Percentiles rank a stretch among this genome's conserved stretches.
These are phyloP conservation scores for Rutidosis leptorrhynchoides DNA, from an alignment of 129 eudicot genomes.

Conservation along the genomic window DNA sequence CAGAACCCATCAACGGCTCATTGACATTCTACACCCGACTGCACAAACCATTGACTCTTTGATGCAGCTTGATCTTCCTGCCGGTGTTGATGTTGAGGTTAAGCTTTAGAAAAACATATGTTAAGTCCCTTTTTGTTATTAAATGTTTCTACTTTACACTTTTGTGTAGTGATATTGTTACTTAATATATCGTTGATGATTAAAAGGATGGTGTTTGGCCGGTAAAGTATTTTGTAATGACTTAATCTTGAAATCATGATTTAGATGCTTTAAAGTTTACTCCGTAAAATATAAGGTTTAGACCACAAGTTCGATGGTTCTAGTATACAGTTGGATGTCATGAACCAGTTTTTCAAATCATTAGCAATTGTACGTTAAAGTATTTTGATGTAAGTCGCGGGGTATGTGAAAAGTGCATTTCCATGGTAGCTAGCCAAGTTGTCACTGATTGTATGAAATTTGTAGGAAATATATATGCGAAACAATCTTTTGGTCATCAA, in stretches of 20 bases:
- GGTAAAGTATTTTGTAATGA: slow-evolving; percentile 25
- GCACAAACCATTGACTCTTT: slow-evolving; percentile 83
- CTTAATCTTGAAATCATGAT: slow-evolving; percentile 7
- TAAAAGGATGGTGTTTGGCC: slow-evolving; percentile 9
- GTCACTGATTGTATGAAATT: no score
- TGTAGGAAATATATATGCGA: no score
- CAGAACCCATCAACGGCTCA: no score
- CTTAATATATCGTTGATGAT: slow-evolving; percentile 17
- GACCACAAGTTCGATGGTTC: background rate
- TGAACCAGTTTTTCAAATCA: no score
- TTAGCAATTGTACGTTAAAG: no score
- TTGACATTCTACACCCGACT: slow-evolving; percentile 86
- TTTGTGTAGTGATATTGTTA: slow-evolving; percentile 20
- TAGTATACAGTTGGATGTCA: background rate
- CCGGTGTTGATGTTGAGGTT: slow-evolving; percentile 95
- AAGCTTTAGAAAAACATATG: slow-evolving; percentile 5
- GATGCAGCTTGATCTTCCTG: slow-evolving; percentile 83
- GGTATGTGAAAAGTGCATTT: no score
- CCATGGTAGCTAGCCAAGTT: no score
- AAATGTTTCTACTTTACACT: slow-evolving; percentile 18
- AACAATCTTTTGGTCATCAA: no score
- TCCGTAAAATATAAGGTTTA: background rate
- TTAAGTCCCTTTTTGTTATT: slow-evolving; percentile 15
- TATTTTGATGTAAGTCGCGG: no score
- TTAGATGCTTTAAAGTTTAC: background rate